A percentile compares a stretch with the other conserved stretches of the same genome.
These are phyloP conservation scores for Thelephora terrestris DNA, from an alignment of 1,284 basidiomycete species.

Conservation along the genomic window DNA sequence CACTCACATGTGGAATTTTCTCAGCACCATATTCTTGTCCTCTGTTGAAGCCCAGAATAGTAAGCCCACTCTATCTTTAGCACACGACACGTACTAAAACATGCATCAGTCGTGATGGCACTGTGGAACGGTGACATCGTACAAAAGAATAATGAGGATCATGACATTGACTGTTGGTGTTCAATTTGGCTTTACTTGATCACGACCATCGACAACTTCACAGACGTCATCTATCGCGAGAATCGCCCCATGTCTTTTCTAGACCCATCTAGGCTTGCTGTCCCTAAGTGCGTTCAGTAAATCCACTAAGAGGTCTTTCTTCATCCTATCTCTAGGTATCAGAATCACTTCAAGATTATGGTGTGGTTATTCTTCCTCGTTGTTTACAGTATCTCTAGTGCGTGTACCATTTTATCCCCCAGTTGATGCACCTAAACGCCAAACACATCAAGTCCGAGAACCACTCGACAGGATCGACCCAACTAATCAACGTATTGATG, in stretches of 20 bases:
- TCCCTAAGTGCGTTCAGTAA: constrained; percentile 56
- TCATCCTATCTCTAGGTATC: constrained; percentile 39
- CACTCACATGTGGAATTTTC: constrained; percentile 4
- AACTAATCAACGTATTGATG: constrained; percentile 44
- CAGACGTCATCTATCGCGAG: constrained; percentile 54
- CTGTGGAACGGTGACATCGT: constrained; percentile 80
- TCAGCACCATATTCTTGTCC: constrained; percentile 74
- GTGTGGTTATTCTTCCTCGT: constrained; percentile 83
- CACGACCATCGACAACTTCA: background rate
- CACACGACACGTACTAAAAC: background rate
- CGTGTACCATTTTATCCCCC: constrained; percentile 15
- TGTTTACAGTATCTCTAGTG: constrained; percentile 80
- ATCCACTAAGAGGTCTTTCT: constrained; percentile 3
- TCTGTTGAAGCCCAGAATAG: constrained; percentile 81
- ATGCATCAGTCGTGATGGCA: constrained; percentile 45
- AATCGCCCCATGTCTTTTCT: constrained; percentile 46
- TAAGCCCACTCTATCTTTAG: constrained; percentile 19
- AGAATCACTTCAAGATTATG: constrained; percentile 63
- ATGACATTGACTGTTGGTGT: constrained; percentile 61
- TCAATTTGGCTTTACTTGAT: background rate
- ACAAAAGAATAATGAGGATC: constrained; percentile 61
- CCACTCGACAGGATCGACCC: constrained; percentile 55
- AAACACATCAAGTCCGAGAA: constrained; percentile 44
- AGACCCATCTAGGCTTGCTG: constrained; percentile 70
- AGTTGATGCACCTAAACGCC: background rate